These are phyloP conservation scores for Ilex paraguariensis DNA, from an alignment of 305 asterid species.

Conservation along the genomic window DNA sequence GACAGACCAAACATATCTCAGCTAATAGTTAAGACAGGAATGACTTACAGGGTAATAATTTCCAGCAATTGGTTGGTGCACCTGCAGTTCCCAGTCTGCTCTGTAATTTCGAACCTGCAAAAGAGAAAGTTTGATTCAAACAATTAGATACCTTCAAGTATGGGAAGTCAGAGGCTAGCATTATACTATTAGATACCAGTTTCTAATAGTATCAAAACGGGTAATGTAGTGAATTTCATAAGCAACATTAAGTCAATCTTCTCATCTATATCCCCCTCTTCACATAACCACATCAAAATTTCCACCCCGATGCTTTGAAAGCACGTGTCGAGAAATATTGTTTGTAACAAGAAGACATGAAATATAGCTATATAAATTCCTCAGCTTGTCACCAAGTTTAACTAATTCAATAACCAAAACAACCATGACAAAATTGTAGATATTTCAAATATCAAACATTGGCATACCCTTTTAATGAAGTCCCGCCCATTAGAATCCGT, in stretches of 20 bases:
- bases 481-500: constrained; percentile 87
- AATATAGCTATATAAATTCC: not conserved
- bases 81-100: constrained; percentile 74
- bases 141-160: too few species aligned
- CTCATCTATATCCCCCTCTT: not conserved
- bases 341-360: not conserved
- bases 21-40: not conserved
- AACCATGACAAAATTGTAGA: not conserved
- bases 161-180: too few species aligned
- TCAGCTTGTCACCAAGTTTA: not conserved
- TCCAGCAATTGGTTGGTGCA: constrained; percentile 71
- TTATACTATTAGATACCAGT: too few species aligned
- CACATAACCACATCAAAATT: not conserved
- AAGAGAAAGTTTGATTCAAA: too few species aligned
- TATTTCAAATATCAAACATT: not conserved
- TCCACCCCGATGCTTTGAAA: not conserved
- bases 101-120: constrained; percentile 61
- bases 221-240: too few species aligned
- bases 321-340: not conserved
- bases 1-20: not conserved
- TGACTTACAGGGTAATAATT: constrained; percentile 76
- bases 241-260: too few species aligned
- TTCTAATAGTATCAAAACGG: too few species aligned
- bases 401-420: not conserved
- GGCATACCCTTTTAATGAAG: constrained; percentile 64